Evolutionary conservation across 345 rosid species (phyloP).

Genomic region (Eucalyptus cloeziana): DNA sequence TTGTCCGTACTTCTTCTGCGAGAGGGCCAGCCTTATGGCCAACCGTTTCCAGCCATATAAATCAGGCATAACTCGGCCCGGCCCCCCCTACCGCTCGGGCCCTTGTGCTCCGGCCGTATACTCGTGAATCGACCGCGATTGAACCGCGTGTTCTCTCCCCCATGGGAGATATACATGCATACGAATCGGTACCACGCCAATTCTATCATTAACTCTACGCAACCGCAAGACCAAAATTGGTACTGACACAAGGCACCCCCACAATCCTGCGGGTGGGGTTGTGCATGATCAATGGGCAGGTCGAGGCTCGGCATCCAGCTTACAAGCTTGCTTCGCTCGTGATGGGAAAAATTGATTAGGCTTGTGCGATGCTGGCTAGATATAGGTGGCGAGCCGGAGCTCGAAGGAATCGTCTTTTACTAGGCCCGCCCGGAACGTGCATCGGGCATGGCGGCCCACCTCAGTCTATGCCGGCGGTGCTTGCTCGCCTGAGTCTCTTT

Average conservation of each 20-base stretch:
- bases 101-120: background rate
- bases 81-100: background rate
- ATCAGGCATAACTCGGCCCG: background rate
- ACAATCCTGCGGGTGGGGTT: background rate
- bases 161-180: rapidly evolving
- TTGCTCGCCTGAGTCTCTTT: too few relatives aligned
- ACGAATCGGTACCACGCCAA: background rate
- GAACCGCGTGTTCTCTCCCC: background rate
- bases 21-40: background rate
- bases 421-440: background rate
- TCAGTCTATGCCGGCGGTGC: background rate
- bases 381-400: background rate
- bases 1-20: background rate
- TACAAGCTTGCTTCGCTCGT: background rate
- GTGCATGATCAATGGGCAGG: background rate
- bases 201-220: background rate
- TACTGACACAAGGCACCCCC: background rate
- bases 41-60: background rate
- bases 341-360: background rate
- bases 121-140: background rate
- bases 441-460: background rate
- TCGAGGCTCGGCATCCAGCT: background rate
- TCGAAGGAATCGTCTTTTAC: background rate
- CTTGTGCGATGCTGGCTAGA: background rate
- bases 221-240: background rate